Evolutionary conservation across 805 yeast genomes (phyloP).

Genomic region (Kazachstania kunashirensis): DNA sequence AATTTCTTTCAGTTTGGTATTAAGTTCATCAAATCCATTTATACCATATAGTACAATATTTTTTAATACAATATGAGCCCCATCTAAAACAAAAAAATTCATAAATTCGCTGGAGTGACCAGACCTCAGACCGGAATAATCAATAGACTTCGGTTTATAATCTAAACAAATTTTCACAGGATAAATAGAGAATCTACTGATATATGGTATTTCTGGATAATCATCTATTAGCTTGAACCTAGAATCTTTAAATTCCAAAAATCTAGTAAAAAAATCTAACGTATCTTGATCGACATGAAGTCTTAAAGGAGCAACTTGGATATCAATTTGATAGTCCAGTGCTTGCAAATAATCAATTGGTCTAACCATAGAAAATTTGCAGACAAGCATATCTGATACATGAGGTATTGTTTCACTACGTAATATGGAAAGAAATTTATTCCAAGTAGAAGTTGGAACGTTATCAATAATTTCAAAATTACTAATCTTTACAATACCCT

Average conservation of each 20-base stretch:
- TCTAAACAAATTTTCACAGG: conserved; percentile 61
- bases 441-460: conserved; percentile 85
- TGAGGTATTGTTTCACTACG: conserved; percentile 55
- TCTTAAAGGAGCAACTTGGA: conserved; percentile 59
- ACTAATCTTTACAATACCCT: conserved; percentile 39
- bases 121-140: conserved; percentile 72
- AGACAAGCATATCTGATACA: conserved; percentile 47
- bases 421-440: conserved; percentile 65
- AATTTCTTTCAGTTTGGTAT: conserved; percentile 44
- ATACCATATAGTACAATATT: conserved; percentile 63
- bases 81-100: conserved; percentile 84
- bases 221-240: conserved; percentile 53
- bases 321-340: conserved; percentile 50
- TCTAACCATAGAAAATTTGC: conserved; percentile 47
- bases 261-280: conserved; percentile 69
- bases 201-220: conserved; percentile 53
- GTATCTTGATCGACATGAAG: conserved; percentile 91
- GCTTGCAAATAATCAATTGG: conserved; percentile 59
- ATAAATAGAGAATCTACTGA: conserved; percentile 58
- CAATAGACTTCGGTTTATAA: conserved; percentile 84
- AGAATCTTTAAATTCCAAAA: conserved; percentile 67
- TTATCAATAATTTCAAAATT: conserved; percentile 62
- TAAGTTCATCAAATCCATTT: conserved; percentile 58
- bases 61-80: conserved; percentile 60
- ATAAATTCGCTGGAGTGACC: conserved; percentile 78